Evolutionary conservation across 1,139 yeast genomes (phyloP).

Genomic region (Lodderomyces metapsilosis): DNA sequence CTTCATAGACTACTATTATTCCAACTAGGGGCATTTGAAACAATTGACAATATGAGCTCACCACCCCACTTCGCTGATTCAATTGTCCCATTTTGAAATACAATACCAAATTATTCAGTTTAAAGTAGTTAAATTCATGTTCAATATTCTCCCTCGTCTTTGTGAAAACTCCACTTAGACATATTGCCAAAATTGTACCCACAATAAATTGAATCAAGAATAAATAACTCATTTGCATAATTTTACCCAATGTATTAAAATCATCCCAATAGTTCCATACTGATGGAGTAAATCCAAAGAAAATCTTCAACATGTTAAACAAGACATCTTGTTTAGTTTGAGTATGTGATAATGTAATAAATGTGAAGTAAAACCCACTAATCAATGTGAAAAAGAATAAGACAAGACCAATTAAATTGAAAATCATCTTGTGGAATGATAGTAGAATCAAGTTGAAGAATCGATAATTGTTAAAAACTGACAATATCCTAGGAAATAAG

Average conservation of each 20-base stretch:
- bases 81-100: constrained; percentile 27
- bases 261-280: constrained; percentile 62
- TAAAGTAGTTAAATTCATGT: constrained; percentile 44
- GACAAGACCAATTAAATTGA: constrained; percentile 54
- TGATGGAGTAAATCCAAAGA: constrained; percentile 64
- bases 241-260: constrained; percentile 50
- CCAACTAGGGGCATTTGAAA: constrained; percentile 37
- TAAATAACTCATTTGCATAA: constrained; percentile 50
- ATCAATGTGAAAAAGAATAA: constrained; percentile 51
- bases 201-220: constrained; percentile 59
- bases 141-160: constrained; percentile 36
- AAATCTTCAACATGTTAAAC: constrained; percentile 53
- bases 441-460: constrained; percentile 54
- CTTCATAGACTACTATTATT: constrained; percentile 34
- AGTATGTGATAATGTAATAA: constrained; percentile 50
- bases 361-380: constrained; percentile 58
- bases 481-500: constrained; percentile 53
- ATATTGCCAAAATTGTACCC: constrained; percentile 59
- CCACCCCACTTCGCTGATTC: constrained; percentile 9
- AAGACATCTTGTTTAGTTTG: constrained; percentile 50
- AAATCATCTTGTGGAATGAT: constrained; percentile 53
- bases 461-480: constrained; percentile 54
- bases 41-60: constrained; percentile 19
- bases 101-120: constrained; percentile 38
- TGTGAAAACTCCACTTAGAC: constrained; percentile 47